These are phyloP conservation scores for Alternaria novae-zelandiae DNA, from an alignment of 2,329 filamentous ascomycete genomes.

Conservation along the genomic window DNA sequence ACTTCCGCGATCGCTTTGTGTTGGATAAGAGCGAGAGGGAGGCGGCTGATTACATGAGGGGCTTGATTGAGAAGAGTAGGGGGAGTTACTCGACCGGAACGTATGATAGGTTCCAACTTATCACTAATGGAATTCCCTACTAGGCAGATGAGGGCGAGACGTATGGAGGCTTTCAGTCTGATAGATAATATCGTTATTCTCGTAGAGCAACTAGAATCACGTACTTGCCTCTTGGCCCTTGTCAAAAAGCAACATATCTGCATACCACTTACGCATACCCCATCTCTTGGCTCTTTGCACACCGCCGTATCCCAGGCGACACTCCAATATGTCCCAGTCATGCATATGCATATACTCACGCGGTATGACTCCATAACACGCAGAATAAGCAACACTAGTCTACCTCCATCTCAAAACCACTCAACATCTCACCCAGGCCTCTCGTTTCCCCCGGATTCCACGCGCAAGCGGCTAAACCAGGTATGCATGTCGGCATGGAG, in stretches of 20 bases:
- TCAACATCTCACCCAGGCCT: neutral
- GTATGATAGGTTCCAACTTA: conserved; percentile 96
- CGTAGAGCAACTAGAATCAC: neutral
- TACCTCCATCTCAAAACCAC: neutral
- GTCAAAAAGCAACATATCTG: neutral
- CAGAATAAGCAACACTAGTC: neutral
- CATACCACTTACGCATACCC: neutral
- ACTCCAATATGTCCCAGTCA: neutral
- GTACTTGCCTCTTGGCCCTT: neutral
- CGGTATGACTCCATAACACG: neutral
- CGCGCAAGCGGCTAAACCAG: neutral
- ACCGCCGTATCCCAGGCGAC: neutral
- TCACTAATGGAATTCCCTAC: conserved; percentile 97
- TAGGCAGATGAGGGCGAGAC: conserved; percentile 50
- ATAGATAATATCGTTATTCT: neutral
- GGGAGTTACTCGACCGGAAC: conserved; percentile 89
- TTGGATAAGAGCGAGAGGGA: conserved; percentile 90
- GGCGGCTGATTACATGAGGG: conserved; percentile 92
- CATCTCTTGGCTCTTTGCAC: neutral
- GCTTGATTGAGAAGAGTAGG: conserved; percentile 87
- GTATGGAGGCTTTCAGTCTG: neutral
- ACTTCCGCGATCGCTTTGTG: conserved; percentile 92
- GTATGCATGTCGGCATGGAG: neutral
- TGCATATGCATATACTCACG: neutral
- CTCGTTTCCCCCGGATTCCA: neutral